These are phyloP conservation scores for Gymnopilus junonius DNA, from an alignment of 768 basidiomycete genomes.

Conservation along the genomic window DNA sequence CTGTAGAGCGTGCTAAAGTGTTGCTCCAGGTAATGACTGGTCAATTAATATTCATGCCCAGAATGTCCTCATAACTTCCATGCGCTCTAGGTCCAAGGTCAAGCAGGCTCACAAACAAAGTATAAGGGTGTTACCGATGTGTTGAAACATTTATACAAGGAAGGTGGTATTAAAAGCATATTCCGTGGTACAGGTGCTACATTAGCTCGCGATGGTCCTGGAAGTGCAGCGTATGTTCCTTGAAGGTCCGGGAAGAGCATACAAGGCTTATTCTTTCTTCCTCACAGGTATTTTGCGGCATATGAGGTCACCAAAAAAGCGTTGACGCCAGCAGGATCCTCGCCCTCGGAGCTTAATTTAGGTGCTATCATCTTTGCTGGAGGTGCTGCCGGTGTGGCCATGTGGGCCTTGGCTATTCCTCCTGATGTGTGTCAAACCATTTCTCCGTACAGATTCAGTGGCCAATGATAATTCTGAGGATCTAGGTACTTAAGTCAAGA, in stretches of 20 bases:
- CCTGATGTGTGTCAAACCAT: constrained; percentile 72
- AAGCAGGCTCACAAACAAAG: constrained; percentile 68
- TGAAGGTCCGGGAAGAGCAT: constrained; percentile 1
- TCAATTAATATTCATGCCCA: not conserved
- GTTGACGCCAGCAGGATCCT: constrained; percentile 79
- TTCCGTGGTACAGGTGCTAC: constrained; percentile 96
- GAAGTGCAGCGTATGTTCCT: constrained; percentile 85
- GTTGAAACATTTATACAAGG: constrained; percentile 85
- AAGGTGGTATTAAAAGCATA: constrained; percentile 91
- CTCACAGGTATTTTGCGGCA: constrained; percentile 87
- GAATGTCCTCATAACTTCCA: not conserved
- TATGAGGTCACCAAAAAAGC: constrained; percentile 94
- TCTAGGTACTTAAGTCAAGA: constrained; percentile 92
- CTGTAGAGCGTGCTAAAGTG: constrained; percentile 97
- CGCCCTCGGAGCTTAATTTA: constrained; percentile 82
- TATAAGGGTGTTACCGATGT: constrained; percentile 96
- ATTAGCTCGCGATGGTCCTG: constrained; percentile 92
- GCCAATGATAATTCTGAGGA: constrained; percentile 1
- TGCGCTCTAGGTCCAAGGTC: constrained; percentile 76
- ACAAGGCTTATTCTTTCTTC: constrained; percentile 12
- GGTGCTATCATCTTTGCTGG: constrained; percentile 90
- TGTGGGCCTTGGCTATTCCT: constrained; percentile 98
- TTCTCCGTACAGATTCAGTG: not conserved
- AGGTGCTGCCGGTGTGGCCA: constrained; percentile 93
- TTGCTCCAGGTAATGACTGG: constrained; percentile 71